These are phyloP conservation scores for Yamadazyma sp. DNA, from an alignment of 805 yeast genomes.

Conservation along the genomic window DNA sequence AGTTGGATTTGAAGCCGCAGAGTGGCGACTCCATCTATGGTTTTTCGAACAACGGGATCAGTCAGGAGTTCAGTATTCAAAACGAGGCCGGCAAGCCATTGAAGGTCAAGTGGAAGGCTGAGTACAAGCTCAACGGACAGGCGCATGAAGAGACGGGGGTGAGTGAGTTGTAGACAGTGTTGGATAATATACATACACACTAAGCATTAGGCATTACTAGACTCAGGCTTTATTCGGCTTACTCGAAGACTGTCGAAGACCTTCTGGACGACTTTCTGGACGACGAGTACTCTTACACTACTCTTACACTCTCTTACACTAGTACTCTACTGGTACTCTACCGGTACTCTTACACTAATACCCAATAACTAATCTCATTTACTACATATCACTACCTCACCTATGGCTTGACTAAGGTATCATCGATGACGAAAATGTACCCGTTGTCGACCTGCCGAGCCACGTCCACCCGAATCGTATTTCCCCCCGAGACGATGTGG, in stretches of 20 bases:
- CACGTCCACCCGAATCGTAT: slow-evolving; percentile 21
- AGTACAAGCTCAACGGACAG: slow-evolving; percentile 50
- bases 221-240: too few species aligned
- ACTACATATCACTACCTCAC: background rate
- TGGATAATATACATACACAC: too few species aligned
- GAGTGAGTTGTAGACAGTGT: slow-evolving; percentile 22
- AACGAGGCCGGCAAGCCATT: slow-evolving; percentile 38
- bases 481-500: slow-evolving; percentile 9
- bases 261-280: too few species aligned
- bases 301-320: too few species aligned
- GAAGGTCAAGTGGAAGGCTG: slow-evolving; percentile 76
- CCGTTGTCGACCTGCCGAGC: slow-evolving; percentile 41
- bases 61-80: slow-evolving; percentile 49
- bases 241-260: too few species aligned
- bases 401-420: slow-evolving; percentile 29
- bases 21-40: slow-evolving; percentile 53
- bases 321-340: background rate
- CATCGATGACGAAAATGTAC: slow-evolving; percentile 36
- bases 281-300: too few species aligned
- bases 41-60: slow-evolving; percentile 47
- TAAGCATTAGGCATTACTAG: too few species aligned
- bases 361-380: background rate
- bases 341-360: too few species aligned
- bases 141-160: slow-evolving; percentile 60
- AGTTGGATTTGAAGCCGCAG: slow-evolving; percentile 61